Evolutionary conservation across 2,329 filamentous ascomycete species (phyloP), one percentile per base, ranked within the genome.

Genomic region (Dothideomycetidae sp.): DNA sequence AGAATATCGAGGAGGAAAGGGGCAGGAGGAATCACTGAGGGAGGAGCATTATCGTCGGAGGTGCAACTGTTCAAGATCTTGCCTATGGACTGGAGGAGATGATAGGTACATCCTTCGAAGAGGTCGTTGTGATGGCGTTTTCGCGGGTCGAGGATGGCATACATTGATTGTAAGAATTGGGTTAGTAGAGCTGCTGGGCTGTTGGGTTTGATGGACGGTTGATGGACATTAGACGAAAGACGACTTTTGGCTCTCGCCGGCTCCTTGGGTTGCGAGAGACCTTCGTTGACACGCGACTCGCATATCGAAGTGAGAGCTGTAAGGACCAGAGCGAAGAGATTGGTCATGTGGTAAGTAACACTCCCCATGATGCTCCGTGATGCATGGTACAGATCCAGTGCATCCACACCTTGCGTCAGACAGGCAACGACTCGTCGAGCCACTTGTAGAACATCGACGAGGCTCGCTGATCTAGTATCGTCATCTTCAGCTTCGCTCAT

Each of bases 1-100:
- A 38, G 30, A 10, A 38, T 15, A 16, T 16, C 12, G 11, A 38
- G 30, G 4, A 38, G 29, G 16, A 26, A 26, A n/a, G 21, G 21
- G n/a, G 21, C 21, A 26, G 21, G 7, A n/a, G n/a, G n/a, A 26
- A 26, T n/a, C 7, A 7, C 21, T 7, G 7, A 7, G 21, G 21
- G n/a, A 7, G 21, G 21, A 7, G 21, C 7, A 26, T 26, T 26
- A 7, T 26, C 21, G n/a, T 26, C 21, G n/a, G 21, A 26, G 7
- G 21, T 26, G 21, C n/a, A 26, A n/a, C 7, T 26, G n/a, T 26
- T 26, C 7, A 26, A n/a, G 21, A 26, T 26, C 21, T 26, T 7
- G n/a, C 21, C 21, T 7, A 26, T n/a, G 21, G 21, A n/a, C n/a
- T 26, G 33, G 5, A 37, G 7, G 4, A 37, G 13, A 14, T 29